Evolutionary conservation across 2,329 filamentous ascomycete species (phyloP), one percentile per base, ranked within the genome.

Genomic region (Aureobasidium sp.): DNA sequence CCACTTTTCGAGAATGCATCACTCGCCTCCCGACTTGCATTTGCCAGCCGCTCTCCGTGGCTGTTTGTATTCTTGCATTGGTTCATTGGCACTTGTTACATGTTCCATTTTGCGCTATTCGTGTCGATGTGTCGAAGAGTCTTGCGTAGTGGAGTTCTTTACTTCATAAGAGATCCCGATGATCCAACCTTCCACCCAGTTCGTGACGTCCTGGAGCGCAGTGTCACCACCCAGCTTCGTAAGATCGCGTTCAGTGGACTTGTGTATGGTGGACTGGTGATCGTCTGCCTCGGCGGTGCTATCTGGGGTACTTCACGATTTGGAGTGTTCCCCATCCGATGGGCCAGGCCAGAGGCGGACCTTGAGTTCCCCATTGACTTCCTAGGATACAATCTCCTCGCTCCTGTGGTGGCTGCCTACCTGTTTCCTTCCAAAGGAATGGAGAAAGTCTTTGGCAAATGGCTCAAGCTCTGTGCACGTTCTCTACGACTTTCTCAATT

Each of bases 111-210:
- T 72, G 94, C 94, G 5, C 82, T 99, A 3, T 99, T 99, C 72
- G 94, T 99, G 19, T 95, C 92, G 62, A 97, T 99, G 92, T 99
- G 94, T 75, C 87, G 94, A 65, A 97, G 96, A 77, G 96, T 97
- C 63, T 90, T 99, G 87, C 87, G 94, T 65, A 91, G 86, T 67
- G 94, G 94, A 57, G 94, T 99, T 44, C 80, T 99, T 63, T 97
- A 97, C 78, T 99, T 99, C 73, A 99, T 99, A 69, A 86, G 94
- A 65, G 95, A 99, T 73, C 94, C 94, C 7, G 95, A 99, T 73
- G 94, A 99, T 74, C 94, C 95, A 9, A 96, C 94, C 14, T 99
- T 99, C 73, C 94, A 99, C 72, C 94, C 94, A 0, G 93, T 99
- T 5, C 89, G 95, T 40, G 94, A 99, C 74, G 94, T 99, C 14